Percentiles rank a stretch among this genome's conserved stretches.
These are phyloP conservation scores for Heliosperma pusillum DNA, from an alignment of 148 eudicot genomes.

Conservation along the genomic window DNA sequence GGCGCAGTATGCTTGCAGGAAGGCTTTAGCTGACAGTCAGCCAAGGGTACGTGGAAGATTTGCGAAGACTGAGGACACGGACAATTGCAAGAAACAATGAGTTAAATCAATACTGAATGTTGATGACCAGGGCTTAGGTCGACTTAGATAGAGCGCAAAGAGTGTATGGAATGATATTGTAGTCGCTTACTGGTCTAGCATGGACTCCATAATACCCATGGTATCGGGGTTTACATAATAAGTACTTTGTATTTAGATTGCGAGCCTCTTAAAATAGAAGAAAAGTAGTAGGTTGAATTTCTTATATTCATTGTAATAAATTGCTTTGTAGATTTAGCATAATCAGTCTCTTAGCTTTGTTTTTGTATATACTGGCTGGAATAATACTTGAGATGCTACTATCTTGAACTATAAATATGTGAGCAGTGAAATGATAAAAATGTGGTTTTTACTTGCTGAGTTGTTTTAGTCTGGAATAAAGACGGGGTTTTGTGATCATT, in stretches of 20 bases:
- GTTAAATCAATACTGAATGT: neutral
- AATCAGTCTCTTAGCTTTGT: conserved; percentile 19
- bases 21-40: conserved; percentile 93
- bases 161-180: conserved; percentile 15
- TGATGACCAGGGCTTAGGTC: conserved; percentile 21
- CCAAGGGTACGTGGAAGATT: conserved; percentile 95
- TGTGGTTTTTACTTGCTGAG: too few relatives aligned
- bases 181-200: conserved; percentile 13
- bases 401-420: conserved; percentile 18
- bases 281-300: conserved; percentile 13
- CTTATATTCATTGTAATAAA: conserved; percentile 33
- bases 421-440: conserved; percentile 17
- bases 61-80: conserved; percentile 70
- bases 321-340: conserved; percentile 22
- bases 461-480: too few relatives aligned
- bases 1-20: conserved; percentile 96
- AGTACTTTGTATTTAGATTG: too few relatives aligned
- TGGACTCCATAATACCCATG: conserved; percentile 19
- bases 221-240: conserved; percentile 24
- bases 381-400: conserved; percentile 17
- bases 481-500: too few relatives aligned
- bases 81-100: conserved; percentile 44
- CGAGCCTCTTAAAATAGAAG: conserved; percentile 8
- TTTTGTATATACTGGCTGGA: conserved; percentile 14
- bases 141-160: conserved; percentile 17